A percentile compares a stretch with the other conserved stretches of the same genome.
Evolutionary conservation across 176 grass and related monocot genomes (phyloP).

Genomic region (Pharus latifolius): DNA sequence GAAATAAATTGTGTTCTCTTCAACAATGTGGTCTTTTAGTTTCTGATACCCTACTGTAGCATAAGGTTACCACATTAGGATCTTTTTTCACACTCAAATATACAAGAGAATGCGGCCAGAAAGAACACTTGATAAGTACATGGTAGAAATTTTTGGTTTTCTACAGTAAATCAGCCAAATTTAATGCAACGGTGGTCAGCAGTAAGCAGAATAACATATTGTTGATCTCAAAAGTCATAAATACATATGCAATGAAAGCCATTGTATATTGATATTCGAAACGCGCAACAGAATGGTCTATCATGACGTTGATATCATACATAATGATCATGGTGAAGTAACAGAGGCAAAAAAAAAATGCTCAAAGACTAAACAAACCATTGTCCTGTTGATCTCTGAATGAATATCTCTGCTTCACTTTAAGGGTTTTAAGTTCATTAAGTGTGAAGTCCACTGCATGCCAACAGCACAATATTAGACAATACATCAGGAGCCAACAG

Average conservation of each 20-base stretch:
- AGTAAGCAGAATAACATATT: not conserved
- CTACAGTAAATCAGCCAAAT: not conserved
- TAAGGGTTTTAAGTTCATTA: slow-evolving; percentile 67
- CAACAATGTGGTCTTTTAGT: not conserved
- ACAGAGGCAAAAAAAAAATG: not conserved
- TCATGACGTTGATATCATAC: not conserved
- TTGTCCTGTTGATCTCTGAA: slow-evolving; percentile 81
- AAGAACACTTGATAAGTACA: not conserved
- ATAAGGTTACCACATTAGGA: not conserved
- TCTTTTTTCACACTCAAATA: no score
- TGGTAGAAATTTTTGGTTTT: not conserved
- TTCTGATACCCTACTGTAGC: not conserved
- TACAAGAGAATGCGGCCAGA: no score
- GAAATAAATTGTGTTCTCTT: not conserved
- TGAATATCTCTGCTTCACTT: slow-evolving; percentile 52
- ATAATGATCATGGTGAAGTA: not conserved
- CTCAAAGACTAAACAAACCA: slow-evolving; percentile 21
- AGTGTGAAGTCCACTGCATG: slow-evolving; percentile 71
- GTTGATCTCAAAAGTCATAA: not conserved
- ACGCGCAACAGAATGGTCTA: not conserved
- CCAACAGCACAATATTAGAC: not conserved
- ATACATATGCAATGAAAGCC: not conserved
- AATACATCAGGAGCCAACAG: not conserved
- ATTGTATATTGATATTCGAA: not conserved
- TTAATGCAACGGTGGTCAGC: not conserved